Conservation (phyloP, 345 rosid genomes). For the Gossypium stocksii region DNA sequence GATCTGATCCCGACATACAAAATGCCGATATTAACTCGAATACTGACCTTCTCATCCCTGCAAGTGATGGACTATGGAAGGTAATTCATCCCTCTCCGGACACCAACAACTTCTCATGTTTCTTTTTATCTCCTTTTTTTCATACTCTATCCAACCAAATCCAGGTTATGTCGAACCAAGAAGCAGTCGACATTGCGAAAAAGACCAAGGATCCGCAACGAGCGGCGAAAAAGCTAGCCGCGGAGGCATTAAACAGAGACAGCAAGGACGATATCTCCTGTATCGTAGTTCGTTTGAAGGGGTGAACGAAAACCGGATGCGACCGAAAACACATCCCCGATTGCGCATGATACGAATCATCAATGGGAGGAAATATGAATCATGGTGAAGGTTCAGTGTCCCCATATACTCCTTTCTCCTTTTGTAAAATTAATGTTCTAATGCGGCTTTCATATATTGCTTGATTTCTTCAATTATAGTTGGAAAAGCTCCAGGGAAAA, state of each 20-base stretch:
- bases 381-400: no score
- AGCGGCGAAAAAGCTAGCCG: constrained; percentile 44
- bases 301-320: neutral
- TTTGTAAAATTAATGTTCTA: no score
- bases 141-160: neutral
- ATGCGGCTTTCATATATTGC: no score
- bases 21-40: constrained; percentile 26
- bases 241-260: constrained; percentile 47
- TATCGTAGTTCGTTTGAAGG: constrained; percentile 47
- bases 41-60: constrained; percentile 59
- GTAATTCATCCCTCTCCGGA: constrained; percentile 21
- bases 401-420: no score
- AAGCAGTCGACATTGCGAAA: constrained; percentile 50
- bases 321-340: neutral
- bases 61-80: constrained; percentile 79
- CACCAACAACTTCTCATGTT: neutral
- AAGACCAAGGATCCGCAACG: constrained; percentile 47
- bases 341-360: neutral
- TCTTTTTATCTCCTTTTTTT: neutral
- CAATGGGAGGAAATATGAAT: neutral
- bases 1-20: constrained; percentile 67
- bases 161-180: constrained; percentile 60
- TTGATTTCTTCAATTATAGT: no score
- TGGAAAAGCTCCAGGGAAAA: no score
- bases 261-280: constrained; percentile 70